Evolutionary conservation across 1,284 basidiomycete genomes (phyloP).

Genomic region (Neolentinus lepideus): DNA sequence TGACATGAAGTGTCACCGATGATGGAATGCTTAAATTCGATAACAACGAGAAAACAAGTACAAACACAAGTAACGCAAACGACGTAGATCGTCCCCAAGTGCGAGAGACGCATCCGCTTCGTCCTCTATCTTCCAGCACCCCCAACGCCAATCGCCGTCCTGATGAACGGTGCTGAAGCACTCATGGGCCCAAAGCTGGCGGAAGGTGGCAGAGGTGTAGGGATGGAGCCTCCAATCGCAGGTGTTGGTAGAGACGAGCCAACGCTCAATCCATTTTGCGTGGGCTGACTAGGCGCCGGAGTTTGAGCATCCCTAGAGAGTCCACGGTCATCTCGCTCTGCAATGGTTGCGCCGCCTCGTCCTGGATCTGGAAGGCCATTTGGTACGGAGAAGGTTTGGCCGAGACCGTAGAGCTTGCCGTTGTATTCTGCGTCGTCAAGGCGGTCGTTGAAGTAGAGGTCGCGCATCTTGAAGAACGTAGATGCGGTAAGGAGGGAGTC

Average conservation of each 20-base stretch:
- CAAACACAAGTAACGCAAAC: not conserved
- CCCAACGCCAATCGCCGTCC: slow-evolving; percentile 51
- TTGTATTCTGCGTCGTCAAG: slow-evolving; percentile 78
- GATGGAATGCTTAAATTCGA: not conserved
- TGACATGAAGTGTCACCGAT: too few relatives aligned
- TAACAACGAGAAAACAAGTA: not conserved
- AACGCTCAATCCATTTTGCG: slow-evolving; percentile 7
- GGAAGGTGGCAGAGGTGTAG: slow-evolving; percentile 36
- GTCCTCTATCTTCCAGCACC: slow-evolving; percentile 18
- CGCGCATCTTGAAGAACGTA: slow-evolving; percentile 95
- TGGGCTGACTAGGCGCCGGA: slow-evolving; percentile 35
- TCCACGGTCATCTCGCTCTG: slow-evolving; percentile 68
- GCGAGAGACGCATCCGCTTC: not conserved
- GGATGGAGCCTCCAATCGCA: slow-evolving; percentile 25
- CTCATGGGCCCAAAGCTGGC: slow-evolving; percentile 53
- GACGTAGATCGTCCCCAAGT: not conserved
- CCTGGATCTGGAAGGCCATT: slow-evolving; percentile 60
- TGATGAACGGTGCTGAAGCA: slow-evolving; percentile 54
- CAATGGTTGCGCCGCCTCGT: slow-evolving; percentile 66
- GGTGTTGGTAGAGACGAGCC: slow-evolving; percentile 27
- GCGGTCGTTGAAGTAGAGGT: slow-evolving; percentile 83
- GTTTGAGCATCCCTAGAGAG: slow-evolving; percentile 47
- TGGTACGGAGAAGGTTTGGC: slow-evolving; percentile 60
- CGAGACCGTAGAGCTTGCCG: slow-evolving; percentile 72
- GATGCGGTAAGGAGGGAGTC: slow-evolving; percentile 91